Percentiles rank a stretch among this genome's conserved stretches.
Conservation (phyloP, 2,329 filamentous ascomycete species). For the Cladosporium velox region DNA sequence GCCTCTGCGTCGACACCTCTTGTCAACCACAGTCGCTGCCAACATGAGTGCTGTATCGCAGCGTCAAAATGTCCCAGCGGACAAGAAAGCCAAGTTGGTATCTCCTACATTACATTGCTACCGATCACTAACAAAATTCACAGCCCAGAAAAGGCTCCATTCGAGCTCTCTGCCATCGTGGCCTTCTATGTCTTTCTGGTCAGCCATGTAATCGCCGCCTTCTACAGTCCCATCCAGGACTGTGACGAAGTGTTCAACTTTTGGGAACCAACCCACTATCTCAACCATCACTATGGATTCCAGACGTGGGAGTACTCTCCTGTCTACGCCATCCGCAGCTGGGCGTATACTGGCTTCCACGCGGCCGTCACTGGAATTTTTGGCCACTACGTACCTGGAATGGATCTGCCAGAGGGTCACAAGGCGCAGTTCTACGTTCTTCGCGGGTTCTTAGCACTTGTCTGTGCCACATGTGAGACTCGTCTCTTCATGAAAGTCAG, state of each 20-base stretch:
- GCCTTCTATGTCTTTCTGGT: conserved; percentile 79
- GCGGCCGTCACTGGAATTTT: conserved; percentile 46
- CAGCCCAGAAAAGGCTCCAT: conserved; percentile 22
- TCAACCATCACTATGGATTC: conserved; percentile 86
- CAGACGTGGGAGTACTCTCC: conserved; percentile 99
- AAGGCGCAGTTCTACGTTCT: conserved; percentile 80
- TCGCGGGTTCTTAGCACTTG: conserved; percentile 70
- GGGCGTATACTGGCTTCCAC: conserved; percentile 84
- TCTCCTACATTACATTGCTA: neutral
- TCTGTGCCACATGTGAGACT: conserved; percentile 81
- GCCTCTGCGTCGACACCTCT: neutral
- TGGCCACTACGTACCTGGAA: conserved; percentile 15
- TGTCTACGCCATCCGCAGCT: conserved; percentile 90
- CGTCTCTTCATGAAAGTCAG: conserved; percentile 77
- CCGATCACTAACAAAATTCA: neutral
- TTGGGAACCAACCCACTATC: conserved; percentile 95
- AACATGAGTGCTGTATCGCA: neutral
- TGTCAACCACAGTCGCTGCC: neutral
- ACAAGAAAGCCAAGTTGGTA: neutral
- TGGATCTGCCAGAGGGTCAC: conserved; percentile 9
- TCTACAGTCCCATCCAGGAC: conserved; percentile 90
- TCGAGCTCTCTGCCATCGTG: conserved; percentile 60
- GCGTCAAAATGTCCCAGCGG: neutral
- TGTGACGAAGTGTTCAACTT: conserved; percentile 99
- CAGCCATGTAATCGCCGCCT: conserved; percentile 73